Evolutionary conservation across 192 early-diverging fungal genomes (phyloP).

Genomic region (Pilaira anomala): DNA sequence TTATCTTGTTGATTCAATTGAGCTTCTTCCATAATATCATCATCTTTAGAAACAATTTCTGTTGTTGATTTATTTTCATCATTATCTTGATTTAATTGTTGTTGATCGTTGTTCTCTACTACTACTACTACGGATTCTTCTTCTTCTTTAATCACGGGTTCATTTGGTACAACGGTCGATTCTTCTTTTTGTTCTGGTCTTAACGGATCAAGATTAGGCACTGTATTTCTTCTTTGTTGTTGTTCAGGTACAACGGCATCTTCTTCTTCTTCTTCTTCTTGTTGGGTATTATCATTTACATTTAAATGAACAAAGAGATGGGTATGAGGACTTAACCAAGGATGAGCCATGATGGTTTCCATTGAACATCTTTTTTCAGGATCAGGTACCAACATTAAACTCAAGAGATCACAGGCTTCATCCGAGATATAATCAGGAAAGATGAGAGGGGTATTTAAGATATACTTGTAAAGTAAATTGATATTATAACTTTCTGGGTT

Average conservation of each 20-base stretch:
- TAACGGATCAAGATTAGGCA: not conserved
- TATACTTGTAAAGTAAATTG: constrained; percentile 80
- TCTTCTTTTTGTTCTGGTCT: constrained; percentile 1
- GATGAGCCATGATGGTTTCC: constrained; percentile 72
- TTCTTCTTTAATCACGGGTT: constrained; percentile 1
- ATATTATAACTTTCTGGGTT: constrained; percentile 91
- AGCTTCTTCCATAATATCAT: not conserved
- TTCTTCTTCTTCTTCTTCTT: constrained; percentile 10
- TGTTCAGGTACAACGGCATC: not conserved
- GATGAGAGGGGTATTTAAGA: constrained; percentile 71
- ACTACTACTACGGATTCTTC: not conserved
- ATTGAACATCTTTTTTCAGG: constrained; percentile 73
- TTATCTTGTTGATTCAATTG: not conserved
- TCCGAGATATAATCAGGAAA: constrained; percentile 86
- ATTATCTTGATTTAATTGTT: too few species aligned
- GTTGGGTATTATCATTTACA: too few species aligned
- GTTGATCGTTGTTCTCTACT: too few species aligned
- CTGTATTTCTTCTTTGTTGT: constrained; percentile 1
- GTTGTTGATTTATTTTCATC: not conserved
- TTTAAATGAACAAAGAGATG: constrained; percentile 21
- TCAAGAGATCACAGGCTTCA: constrained; percentile 75
- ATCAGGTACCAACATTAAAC: constrained; percentile 90
- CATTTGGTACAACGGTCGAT: not conserved
- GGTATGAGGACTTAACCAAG: constrained; percentile 34
- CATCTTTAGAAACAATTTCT: not conserved